Conservation (phyloP, 1,284 basidiomycete genomes). For the Somion occarium region DNA sequence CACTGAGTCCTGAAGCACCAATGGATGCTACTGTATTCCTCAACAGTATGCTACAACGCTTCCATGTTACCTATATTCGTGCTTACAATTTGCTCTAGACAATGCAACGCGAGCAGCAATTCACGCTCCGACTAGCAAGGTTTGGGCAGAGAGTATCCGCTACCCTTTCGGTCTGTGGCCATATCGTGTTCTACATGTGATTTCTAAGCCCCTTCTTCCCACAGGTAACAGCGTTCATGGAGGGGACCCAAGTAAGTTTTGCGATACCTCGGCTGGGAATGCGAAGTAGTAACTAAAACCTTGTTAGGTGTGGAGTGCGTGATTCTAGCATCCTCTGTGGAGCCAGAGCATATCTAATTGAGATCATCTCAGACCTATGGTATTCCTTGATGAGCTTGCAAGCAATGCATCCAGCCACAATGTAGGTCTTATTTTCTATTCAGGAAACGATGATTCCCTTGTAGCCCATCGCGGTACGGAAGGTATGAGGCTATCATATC, state of each 20-base stretch:
- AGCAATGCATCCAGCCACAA: constrained; percentile 49
- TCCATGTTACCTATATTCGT: too few species aligned
- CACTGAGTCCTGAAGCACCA: constrained; percentile 9
- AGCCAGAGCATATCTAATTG: background rate
- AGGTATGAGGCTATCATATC: constrained; percentile 32
- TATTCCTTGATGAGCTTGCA: constrained; percentile 59
- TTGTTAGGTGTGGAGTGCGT: constrained; percentile 9
- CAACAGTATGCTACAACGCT: constrained; percentile 8
- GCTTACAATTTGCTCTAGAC: constrained; percentile 7
- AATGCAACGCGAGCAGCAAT: constrained; percentile 6
- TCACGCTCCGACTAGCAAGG: constrained; percentile 10
- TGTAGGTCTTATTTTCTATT: constrained; percentile 54
- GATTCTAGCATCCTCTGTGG: background rate
- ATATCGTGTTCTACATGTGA: background rate
- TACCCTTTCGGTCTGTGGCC: constrained; percentile 11
- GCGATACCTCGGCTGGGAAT: too few species aligned
- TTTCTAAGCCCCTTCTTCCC: too few species aligned
- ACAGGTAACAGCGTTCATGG: constrained; percentile 8
- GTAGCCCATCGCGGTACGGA: constrained; percentile 63
- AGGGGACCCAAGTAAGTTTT: constrained; percentile 8
- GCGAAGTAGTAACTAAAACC: constrained; percentile 3
- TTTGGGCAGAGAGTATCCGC: constrained; percentile 7
- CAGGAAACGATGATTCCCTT: constrained; percentile 65
- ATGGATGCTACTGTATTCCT: constrained; percentile 11
- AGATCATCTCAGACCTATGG: constrained; percentile 45